phyloP scores from a whole-genome alignment of 2,329 filamentous ascomycete genomes.

The Fusarium annulatum region DNA sequence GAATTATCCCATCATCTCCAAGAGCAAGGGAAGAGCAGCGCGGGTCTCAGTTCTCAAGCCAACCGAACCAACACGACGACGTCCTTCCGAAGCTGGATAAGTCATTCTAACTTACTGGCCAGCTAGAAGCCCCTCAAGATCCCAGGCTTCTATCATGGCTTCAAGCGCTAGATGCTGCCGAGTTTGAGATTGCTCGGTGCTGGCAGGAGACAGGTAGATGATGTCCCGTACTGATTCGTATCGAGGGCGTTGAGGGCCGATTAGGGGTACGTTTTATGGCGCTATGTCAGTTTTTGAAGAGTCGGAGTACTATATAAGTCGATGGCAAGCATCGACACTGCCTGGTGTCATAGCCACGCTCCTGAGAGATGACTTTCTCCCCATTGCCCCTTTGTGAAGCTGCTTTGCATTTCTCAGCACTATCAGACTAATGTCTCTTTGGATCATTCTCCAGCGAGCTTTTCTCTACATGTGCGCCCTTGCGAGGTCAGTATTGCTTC shows the following conservation, averaged over 20 bases:
- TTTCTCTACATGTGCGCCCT: too few species aligned
- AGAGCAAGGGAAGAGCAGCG: not conserved
- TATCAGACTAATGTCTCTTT: not conserved
- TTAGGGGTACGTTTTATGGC: not conserved
- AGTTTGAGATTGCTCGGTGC: not conserved
- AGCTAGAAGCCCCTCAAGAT: not conserved
- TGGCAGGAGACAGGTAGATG: not conserved
- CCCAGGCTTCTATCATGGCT: not conserved
- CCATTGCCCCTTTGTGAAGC: too few species aligned
- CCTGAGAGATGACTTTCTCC: too few species aligned
- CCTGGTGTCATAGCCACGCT: too few species aligned
- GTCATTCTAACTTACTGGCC: not conserved
- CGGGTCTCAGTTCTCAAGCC: not conserved
- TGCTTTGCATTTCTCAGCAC: accelerated
- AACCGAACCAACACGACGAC: not conserved
- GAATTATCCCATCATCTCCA: too few species aligned
- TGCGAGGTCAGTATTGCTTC: not conserved
- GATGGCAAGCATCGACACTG: too few species aligned
- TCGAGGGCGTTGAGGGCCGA: accelerated
- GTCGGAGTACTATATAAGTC: not conserved
- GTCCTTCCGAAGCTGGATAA: not conserved
- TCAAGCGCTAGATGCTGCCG: not conserved
- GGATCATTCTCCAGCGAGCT: accelerated
- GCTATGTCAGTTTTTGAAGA: too few species aligned
- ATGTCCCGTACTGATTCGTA: not conserved